Evolutionary conservation across 2,329 filamentous ascomycete genomes (phyloP).

Genomic region (Fusarium keratoplasticum): DNA sequence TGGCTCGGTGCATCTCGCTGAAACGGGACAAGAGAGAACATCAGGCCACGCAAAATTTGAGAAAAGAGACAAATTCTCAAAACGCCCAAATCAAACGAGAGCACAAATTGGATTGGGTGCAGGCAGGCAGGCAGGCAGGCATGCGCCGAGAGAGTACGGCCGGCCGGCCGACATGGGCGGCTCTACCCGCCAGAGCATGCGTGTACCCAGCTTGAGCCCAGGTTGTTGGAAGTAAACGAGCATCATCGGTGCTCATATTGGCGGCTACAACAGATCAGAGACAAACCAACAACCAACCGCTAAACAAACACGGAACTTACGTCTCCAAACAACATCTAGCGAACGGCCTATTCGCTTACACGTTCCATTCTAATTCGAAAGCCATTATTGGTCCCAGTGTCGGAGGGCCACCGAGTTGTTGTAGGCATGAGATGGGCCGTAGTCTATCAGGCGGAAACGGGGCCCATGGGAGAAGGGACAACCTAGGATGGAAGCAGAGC

Average conservation of each 20-base stretch:
- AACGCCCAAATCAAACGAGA: slow-evolving; percentile 26
- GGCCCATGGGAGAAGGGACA: slow-evolving; percentile 10
- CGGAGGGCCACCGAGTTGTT: neutral
- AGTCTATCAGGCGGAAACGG: slow-evolving; percentile 9
- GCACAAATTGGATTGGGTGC: slow-evolving; percentile 8
- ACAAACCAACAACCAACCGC: slow-evolving; percentile 1
- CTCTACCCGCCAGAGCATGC: slow-evolving; percentile 2
- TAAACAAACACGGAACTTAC: neutral
- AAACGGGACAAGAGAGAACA: slow-evolving; percentile 32
- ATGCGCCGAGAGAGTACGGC: slow-evolving; percentile 6
- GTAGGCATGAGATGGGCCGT: slow-evolving; percentile 2
- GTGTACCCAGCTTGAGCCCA: neutral
- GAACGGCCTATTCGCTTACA: neutral
- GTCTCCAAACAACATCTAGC: neutral
- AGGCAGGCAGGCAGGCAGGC: slow-evolving; percentile 7
- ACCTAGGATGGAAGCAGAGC: neutral
- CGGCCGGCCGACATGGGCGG: slow-evolving; percentile 5
- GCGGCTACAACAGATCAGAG: neutral
- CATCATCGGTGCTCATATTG: neutral
- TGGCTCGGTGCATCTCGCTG: slow-evolving; percentile 43
- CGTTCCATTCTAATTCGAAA: neutral
- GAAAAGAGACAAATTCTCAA: slow-evolving; percentile 11
- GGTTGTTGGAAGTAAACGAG: slow-evolving; percentile 3
- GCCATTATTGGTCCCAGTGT: neutral
- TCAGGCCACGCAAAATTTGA: slow-evolving; percentile 39